Evolutionary conservation across 2,329 filamentous ascomycete genomes (phyloP).

Genomic region (Scleromitrula shiraiana): DNA sequence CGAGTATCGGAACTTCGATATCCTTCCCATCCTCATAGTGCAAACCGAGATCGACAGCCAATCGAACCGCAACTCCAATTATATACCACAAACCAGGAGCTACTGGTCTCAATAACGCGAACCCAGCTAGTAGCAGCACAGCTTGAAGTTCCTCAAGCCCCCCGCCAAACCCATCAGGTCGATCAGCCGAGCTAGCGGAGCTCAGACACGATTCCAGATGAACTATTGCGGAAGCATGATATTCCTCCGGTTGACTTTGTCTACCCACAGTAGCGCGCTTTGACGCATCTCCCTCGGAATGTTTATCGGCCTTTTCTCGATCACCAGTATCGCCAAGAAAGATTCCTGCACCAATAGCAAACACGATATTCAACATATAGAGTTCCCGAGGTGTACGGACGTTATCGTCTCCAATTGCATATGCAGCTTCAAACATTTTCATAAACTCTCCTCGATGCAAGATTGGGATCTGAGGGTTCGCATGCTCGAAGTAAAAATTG

Average conservation of each 20-base stretch:
- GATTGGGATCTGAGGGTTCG: constrained; percentile 92
- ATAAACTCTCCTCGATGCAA: constrained; percentile 85
- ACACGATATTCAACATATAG: constrained; percentile 96
- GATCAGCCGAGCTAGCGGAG: constrained; percentile 41
- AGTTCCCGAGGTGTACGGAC: constrained; percentile 68
- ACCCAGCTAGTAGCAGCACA: constrained; percentile 83
- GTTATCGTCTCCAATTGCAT: constrained; percentile 54
- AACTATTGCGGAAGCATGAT: constrained; percentile 88
- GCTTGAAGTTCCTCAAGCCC: constrained; percentile 88
- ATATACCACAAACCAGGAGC: constrained; percentile 97
- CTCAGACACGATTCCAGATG: constrained; percentile 82
- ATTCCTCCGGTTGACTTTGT: constrained; percentile 81
- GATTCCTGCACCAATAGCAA: constrained; percentile 89
- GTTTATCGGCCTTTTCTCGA: constrained; percentile 18
- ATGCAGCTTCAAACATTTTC: constrained; percentile 77
- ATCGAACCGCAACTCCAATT: constrained; percentile 80
- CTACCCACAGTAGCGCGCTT: constrained; percentile 21
- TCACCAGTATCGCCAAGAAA: constrained; percentile 63
- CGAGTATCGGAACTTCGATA: constrained; percentile 49
- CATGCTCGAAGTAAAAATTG: constrained; percentile 87
- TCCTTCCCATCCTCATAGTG: constrained; percentile 84
- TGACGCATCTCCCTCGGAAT: constrained; percentile 23
- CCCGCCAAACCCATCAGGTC: constrained; percentile 62
- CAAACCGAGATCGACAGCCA: constrained; percentile 85
- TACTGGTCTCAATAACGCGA: constrained; percentile 83